These are phyloP conservation scores for Pichia rugopelliculosa DNA, from an alignment of 805 yeast genomes.

Conservation along the genomic window DNA sequence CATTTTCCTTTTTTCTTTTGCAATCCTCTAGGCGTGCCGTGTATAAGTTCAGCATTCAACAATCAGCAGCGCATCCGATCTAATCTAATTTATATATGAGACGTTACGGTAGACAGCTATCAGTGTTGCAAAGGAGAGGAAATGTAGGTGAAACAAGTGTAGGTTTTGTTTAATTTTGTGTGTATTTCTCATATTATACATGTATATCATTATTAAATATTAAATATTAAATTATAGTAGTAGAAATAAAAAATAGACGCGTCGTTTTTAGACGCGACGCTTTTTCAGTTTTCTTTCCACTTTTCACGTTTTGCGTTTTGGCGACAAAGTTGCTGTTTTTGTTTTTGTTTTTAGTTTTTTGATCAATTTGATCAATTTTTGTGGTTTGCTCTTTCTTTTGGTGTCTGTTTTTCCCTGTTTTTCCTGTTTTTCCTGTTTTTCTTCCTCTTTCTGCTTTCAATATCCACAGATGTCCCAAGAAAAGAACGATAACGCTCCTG, in stretches of 20 bases:
- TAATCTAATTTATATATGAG: constrained; percentile 28
- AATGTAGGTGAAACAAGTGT: no score
- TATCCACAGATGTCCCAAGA: constrained; percentile 4
- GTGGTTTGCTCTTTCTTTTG: neutral
- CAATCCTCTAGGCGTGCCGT: constrained; percentile 56
- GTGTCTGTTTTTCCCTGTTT: neutral
- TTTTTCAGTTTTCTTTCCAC: no score
- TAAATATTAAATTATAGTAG: no score
- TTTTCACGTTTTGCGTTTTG: no score
- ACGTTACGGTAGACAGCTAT: constrained; percentile 56
- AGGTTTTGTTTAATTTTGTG: no score
- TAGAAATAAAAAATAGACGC: no score
- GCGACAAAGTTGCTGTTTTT: neutral
- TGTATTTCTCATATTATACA: no score
- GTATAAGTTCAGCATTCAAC: constrained; percentile 26
- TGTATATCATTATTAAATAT: no score
- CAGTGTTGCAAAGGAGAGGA: constrained; percentile 28
- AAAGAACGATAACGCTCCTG: constrained; percentile 5
- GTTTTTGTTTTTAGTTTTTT: no score
- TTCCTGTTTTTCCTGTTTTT: neutral
- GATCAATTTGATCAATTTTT: no score
- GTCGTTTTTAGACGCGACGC: neutral
- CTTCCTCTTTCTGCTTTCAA: neutral
- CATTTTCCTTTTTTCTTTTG: neutral
- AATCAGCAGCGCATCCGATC: constrained; percentile 5